Conservation (phyloP, 2,329 filamentous ascomycete species). For the Arthrobotrys sinensis region DNA sequence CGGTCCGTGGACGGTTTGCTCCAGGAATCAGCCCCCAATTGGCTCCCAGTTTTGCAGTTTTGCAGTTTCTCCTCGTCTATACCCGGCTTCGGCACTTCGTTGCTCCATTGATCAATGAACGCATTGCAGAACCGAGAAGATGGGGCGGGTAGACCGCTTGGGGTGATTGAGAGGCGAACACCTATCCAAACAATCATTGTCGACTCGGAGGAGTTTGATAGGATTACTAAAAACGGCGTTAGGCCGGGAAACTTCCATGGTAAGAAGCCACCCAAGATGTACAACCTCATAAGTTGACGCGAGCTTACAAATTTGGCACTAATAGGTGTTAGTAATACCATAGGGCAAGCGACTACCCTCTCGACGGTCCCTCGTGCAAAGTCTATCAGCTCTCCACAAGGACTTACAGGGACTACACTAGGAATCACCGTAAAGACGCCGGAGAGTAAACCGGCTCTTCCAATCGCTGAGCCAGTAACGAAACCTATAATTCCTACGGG, state of each 20-base stretch:
- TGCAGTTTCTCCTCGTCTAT: slow-evolving; percentile 1
- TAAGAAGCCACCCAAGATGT: slow-evolving; percentile 11
- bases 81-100: background rate
- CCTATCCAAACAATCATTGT: slow-evolving; percentile 43
- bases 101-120: slow-evolving; percentile 23
- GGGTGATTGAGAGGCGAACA: slow-evolving; percentile 14
- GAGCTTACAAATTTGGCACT: background rate
- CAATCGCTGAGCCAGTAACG: slow-evolving; percentile 9
- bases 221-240: slow-evolving; percentile 27
- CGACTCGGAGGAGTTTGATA: slow-evolving; percentile 50
- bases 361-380: slow-evolving; percentile 41
- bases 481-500: background rate
- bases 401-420: background rate
- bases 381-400: background rate
- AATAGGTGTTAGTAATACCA: background rate
- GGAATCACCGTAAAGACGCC: slow-evolving; percentile 18
- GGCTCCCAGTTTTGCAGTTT: background rate
- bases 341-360: slow-evolving; percentile 30
- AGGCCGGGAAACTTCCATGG: background rate
- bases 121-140: background rate
- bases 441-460: slow-evolving; percentile 38
- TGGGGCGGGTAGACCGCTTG: slow-evolving; percentile 10
- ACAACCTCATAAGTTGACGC: background rate
- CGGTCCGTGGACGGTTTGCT: slow-evolving; percentile 2
- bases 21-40: background rate